Evolutionary conservation across 176 grass and related monocot genomes (phyloP), one percentile per base, ranked within the genome.

Genomic region (Bonia amplexicaulis): DNA sequence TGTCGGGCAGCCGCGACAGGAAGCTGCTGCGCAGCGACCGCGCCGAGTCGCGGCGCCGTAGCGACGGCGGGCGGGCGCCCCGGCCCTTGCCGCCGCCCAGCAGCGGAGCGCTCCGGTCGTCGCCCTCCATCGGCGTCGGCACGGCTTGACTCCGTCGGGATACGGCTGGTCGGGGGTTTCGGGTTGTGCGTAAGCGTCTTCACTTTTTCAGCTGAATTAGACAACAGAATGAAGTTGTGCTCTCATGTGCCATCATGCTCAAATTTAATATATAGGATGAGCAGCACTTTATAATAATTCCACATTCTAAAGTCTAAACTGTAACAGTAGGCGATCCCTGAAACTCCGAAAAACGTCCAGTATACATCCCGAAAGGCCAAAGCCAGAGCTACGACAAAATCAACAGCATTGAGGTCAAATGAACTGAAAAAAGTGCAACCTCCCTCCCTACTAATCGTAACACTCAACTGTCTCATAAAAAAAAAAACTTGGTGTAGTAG

Each of bases 1-100:
- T 95, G 80, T 90, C 89, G n/a, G 96, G 96, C 62, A 98, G 81
- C 69, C 76, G 82, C 53, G 89, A 66, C 26, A 95, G 85, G 87
- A 98, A 98, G 33, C 81, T 83, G 80, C 89, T 87, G 60, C 93
- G 90, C 45, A 95, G 89, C 76, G 91, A 93, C 29, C 67, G 85
- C 61, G 86, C 96, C 58, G 96, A 95, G 47, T 89, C 83, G 27
- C 61, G 82, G 29, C 89, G 90, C 31, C 91, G 85, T 31, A 72
- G 68, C 33, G 80, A 81, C 16, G 84, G 74, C 47, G 42, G 2
- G 16, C 70, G 76, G 15, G 46, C 2, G 12, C 35, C 82, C 8
- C 75, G 39, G 77, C 77, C 75, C 74, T 6, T 15, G 47, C 61
- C 72, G 45, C 58, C 35, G 3, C 40, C 84, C 17, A 97, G 89